Base-by-base conservation (phyloP, 2,329 filamentous ascomycete genomes). In the Exophiala sideris region DNA sequence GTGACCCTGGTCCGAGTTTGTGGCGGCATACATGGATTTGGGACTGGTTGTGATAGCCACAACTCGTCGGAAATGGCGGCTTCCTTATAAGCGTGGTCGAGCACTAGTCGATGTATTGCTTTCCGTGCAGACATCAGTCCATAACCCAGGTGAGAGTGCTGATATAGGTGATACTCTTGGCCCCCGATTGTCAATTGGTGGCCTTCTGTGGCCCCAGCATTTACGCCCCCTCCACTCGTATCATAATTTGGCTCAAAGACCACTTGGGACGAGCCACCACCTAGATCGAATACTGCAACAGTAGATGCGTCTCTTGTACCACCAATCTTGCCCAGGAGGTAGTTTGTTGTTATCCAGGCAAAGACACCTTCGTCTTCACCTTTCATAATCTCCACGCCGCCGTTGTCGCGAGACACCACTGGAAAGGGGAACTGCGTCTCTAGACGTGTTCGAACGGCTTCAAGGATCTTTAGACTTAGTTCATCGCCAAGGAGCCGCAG, bases 301-400 rank as follows among this genome's bases (percentile, higher is more conserved):
- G 94, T 97, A 47, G 90, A 88, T 59, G 83, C 90, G 70, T 91
- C 84, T 69, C 96, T 91, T 1, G 91, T 88, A 8, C 89, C 88
- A 55, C 95, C 94, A 71, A 99, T 97, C 76, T 97, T 97, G 67
- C 92, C 92, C 18, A 99, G 84, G 40, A 99, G 86, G 73, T 99
- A 99, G 79, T 99, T 99, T 63, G 91, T 94, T 5, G 94, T 99
- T 71, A 99, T 95, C 94, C 94, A 99, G 49, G 94, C 95, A 69
- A 95, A 99, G 32, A 99, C 92, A 69, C 92, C 94, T 76, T 99
- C 94, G 67, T 96, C 89, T 46, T 89, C 91, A 58, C 94, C 94
- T 66, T 96, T 91, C 94, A 99, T 99, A 71, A 99, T 95, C 59
- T 91, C 84, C 21, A 99, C 90, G 52, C 95, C 94, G 3, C 88